Conservation (phyloP, 1,139 yeast genomes). For the Kodamaea anthophila region DNA sequence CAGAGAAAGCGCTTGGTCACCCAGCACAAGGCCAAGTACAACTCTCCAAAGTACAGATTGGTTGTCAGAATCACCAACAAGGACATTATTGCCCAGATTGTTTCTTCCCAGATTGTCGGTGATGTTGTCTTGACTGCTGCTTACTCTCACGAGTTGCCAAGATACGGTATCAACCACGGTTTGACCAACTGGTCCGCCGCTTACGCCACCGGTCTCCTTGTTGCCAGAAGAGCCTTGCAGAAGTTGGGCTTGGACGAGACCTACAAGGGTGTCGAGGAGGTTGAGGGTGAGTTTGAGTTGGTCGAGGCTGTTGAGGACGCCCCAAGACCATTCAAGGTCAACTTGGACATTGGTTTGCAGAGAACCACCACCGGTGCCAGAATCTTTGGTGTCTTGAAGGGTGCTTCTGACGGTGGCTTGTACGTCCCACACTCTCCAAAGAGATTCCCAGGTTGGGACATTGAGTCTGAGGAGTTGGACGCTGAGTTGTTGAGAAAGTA, state of each 20-base stretch:
- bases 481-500: conserved; percentile 97
- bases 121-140: conserved; percentile 96
- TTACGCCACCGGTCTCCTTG: conserved; percentile 96
- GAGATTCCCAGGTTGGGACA: conserved; percentile 99
- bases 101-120: conserved; percentile 96
- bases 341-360: conserved; percentile 98
- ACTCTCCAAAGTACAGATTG: conserved; percentile 98
- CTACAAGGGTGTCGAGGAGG: conserved; percentile 98
- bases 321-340: conserved; percentile 99
- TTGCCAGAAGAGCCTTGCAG: conserved; percentile 98
- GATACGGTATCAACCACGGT: conserved; percentile 97
- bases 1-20: conserved; percentile 99
- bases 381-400: conserved; percentile 98
- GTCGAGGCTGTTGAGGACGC: conserved; percentile 99
- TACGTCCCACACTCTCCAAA: conserved; percentile 99
- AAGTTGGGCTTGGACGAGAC: conserved; percentile 98
- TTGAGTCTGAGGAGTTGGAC: conserved; percentile 96
- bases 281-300: conserved; percentile 97
- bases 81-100: conserved; percentile 97
- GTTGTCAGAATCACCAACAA: conserved; percentile 99
- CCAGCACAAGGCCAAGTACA: conserved; percentile 99
- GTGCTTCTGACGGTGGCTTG: conserved; percentile 99
- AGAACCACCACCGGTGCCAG: conserved; percentile 99
- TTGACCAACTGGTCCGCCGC: conserved; percentile 99
- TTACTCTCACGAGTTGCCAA: conserved; percentile 98